Conservation (phyloP, 169 alveolate genomes). For the Neospora caninum region DNA sequence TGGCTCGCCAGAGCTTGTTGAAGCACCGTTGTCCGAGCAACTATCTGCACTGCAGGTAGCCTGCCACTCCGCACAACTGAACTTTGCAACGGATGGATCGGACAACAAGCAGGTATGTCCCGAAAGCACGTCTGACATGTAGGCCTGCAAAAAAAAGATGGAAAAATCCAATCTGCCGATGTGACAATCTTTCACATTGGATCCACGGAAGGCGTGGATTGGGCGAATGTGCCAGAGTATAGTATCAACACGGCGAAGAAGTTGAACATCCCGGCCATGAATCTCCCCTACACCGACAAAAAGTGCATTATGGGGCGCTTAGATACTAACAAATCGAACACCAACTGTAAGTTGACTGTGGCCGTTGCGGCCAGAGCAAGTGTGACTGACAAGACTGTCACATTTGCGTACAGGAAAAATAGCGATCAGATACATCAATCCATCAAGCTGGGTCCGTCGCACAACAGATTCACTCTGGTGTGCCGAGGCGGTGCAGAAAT, state of each 20-base stretch:
- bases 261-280: background rate
- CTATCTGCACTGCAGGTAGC: background rate
- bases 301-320: background rate
- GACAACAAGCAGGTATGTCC: background rate
- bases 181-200: background rate
- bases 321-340: background rate
- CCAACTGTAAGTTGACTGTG: background rate
- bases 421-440: background rate
- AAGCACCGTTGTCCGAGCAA: background rate
- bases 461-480: background rate
- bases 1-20: no score
- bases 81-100: background rate
- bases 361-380: background rate
- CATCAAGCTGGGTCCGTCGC: background rate
- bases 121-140: background rate
- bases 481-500: background rate
- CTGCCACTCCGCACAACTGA: background rate
- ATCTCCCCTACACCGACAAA: background rate
- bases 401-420: background rate
- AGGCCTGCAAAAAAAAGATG: background rate
- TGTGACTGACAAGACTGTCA: background rate
- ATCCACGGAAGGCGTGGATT: background rate
- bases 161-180: background rate
- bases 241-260: background rate
- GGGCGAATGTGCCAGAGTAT: background rate